These are phyloP conservation scores for Pisolithus tinctorius DNA, from an alignment of 768 basidiomycete genomes.

Conservation along the genomic window DNA sequence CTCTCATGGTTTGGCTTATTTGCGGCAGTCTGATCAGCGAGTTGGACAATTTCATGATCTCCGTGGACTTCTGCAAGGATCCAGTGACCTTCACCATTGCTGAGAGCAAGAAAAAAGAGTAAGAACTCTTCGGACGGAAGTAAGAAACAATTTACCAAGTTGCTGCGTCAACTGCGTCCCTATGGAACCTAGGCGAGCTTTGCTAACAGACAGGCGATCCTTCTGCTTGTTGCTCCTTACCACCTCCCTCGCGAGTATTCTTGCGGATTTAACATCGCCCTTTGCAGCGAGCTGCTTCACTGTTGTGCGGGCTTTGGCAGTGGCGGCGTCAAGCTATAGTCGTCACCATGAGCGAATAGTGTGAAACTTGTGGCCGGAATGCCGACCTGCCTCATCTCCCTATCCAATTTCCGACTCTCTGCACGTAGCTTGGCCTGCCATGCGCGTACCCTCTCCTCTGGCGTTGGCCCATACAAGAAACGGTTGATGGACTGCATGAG, in stretches of 20 bases:
- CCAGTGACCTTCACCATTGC: constrained; percentile 97
- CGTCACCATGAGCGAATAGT: constrained; percentile 10
- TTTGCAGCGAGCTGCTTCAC: constrained; percentile 88
- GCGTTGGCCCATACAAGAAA: constrained; percentile 92
- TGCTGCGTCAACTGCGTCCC: constrained; percentile 86
- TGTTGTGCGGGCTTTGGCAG: constrained; percentile 66
- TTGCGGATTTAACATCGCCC: constrained; percentile 88
- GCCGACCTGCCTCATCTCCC: constrained; percentile 93
- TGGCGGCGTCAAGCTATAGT: constrained; percentile 71
- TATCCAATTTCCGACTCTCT: constrained; percentile 78
- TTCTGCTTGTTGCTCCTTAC: constrained; percentile 93
- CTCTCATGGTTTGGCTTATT: constrained; percentile 86
- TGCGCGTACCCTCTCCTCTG: constrained; percentile 85
- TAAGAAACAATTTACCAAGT: constrained; percentile 53
- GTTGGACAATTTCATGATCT: constrained; percentile 99
- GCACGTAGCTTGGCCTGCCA: constrained; percentile 87
- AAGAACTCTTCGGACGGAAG: not conserved
- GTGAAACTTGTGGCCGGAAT: constrained; percentile 10
- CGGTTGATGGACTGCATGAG: constrained; percentile 84
- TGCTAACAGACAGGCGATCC: constrained; percentile 84
- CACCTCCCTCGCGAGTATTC: constrained; percentile 90
- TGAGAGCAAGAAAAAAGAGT: constrained; percentile 25
- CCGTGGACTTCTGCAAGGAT: constrained; percentile 94
- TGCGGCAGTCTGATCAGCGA: constrained; percentile 87
- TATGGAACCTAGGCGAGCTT: constrained; percentile 89